Base-by-base conservation (phyloP, 192 early-diverging fungal genomes). In the Ramicandelaber brevisporus region DNA sequence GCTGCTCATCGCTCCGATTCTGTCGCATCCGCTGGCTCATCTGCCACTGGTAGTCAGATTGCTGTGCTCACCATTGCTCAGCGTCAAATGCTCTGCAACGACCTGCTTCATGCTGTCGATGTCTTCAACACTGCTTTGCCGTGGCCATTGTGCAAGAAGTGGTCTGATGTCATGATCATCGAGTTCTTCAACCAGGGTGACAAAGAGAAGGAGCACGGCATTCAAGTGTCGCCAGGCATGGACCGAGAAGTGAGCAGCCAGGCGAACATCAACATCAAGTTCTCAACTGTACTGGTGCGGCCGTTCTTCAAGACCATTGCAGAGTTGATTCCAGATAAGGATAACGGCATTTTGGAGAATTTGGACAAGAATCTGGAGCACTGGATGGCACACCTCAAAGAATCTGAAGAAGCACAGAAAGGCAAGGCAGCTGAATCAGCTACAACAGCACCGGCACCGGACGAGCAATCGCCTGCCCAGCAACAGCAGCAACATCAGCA, bases 131-230 rank as follows among this genome's bases (percentile, higher is more conserved):
- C 82, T 0, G 65, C 77, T 16, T 56, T 81, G 28, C 83, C 82
- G 3, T 82, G 73, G 70, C 44, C 43, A 0, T 61, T 85, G 33
- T 88, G 80, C 51, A 75, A 80, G 38, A 65, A 56, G 26, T 93
- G 88, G 88, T 81, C 84, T 0, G 73, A 81, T 49, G 38, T 77
- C 27, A 75, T 93, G 5, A 70, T 80, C 3, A 43, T 61, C 31
- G 88, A 93, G 42, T 93, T 86, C 27, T 80, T 80, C 37, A 31
- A 56, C 21, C 88, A 93, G 30, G 83, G 83, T 9, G 83, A 93
- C 18, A 33, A 67, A 21, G 88, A 93, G 39, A 73, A 74, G 44
- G 19, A 47, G 5, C 59, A 73, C 15, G 45, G 53, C 29, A 40
- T 93, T 16, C 80, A 77, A 0, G 51, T 88, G 4, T 79, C 79